Evolutionary conservation across 2,329 filamentous ascomycete species (phyloP), one percentile per base, ranked within the genome.

Genomic region (Bipolaris gigantea): DNA sequence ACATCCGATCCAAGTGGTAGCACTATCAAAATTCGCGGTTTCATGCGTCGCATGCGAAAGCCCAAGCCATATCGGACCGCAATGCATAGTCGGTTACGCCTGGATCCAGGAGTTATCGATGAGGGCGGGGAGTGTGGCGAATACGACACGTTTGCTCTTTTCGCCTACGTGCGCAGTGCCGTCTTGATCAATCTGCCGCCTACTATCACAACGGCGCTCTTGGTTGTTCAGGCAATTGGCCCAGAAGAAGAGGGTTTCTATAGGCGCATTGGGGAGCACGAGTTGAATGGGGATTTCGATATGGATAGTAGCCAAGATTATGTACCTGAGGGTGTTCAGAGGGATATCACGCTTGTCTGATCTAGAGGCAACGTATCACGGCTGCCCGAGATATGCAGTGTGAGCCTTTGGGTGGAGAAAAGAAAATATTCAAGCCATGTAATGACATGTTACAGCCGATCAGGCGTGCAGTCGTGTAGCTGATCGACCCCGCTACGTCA

Each of bases 401-500:
- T 7, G 18, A 19, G 8, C 2, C 11, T 23, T 15, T 7, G 7
- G 21, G 42, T 33, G 30, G 18, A 21, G 32, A 34, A 34, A 18
- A 34, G 11, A 34, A 23, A 44, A 23, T n/a, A 16, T 39, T 15
- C 13, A 16, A 39, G n/a, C n/a, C 11, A 25, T 18, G 16, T n/a
- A 39, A 18, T 10, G 16, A 6, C 30, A 19, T 15, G 15, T 45
- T 23, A 19, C n/a, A 3, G 40, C 21, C 33, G 18, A 50, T 50
- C 41, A 44, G 48, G 16, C 15, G 40, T 13, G 25, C 33, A 27
- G 19, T 25, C 7, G 10, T 23, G 33, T 41, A 27, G 42, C 35
- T 30, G 25, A 46, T 52, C 42, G 49, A 41, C 49, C 42, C 41
- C 34, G 21, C 21, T 34, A 49, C 45, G 51, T 53, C 51, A 53